Evolutionary conservation across 1,284 basidiomycete genomes (phyloP), one percentile per base, ranked within the genome.

Genomic region (Puccinia polysora): DNA sequence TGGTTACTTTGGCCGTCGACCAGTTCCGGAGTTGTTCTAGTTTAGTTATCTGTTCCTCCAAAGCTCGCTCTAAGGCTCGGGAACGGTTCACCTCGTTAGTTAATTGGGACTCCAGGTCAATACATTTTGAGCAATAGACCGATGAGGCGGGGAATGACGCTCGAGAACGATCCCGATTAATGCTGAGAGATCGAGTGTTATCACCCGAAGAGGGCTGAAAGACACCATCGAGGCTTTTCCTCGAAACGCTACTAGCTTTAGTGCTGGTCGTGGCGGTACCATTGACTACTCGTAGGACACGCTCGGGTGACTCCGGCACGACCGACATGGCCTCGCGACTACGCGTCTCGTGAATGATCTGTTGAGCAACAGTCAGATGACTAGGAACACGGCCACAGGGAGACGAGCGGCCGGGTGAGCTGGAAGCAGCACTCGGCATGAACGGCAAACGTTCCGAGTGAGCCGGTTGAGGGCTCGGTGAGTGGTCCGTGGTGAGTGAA

Each of bases 1-100:
- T 40, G 43, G 56, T 62, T 32, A 71, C 59, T 25, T 71, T 71
- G 36, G 68, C 68, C 12, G 68, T 71, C 6, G 68, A 49, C 68
- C 68, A 71, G 36, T 50, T 71, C 7, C 56, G 49, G n/a, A 71
- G 38, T 28, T 60, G 58, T 23, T 71, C 68, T 12, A 62, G 34
- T 55, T 59, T 60, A 4, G 23, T 59, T 5, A 36, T 53, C n/a
- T 62, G 68, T 10, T 60, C 58, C 5, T 62, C 58, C 2, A 71
- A 43, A 7, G 38, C 34, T 20, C 36, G 58, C 28, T 60, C 58
- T 10, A 71, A 40, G 4, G n/a, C 49, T 38, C 49, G 18, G 2
- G 32, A 20, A 6, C 68, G 58, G 4, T 62, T 47, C 8, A 38
- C 15, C 49, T 71, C 68, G 23, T 12, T 15, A 7, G 20, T 14